phyloP scores from a whole-genome alignment of 208 protist genomes.

The Borovskyia barvae region DNA sequence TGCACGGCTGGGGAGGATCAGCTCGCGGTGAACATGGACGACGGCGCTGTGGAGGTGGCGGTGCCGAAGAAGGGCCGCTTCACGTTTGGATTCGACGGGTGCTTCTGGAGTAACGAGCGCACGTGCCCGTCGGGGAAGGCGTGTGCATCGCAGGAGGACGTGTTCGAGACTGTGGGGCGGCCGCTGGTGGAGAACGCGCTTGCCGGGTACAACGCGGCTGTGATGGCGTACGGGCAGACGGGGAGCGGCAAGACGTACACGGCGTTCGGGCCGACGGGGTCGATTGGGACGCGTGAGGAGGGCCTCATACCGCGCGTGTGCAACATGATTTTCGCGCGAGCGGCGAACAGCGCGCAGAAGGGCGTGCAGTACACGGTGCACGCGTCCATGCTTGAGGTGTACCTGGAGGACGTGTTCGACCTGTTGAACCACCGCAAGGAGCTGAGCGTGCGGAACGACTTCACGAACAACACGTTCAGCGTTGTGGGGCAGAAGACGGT shows the following conservation, averaged over 20 bases:
- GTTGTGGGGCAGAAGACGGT: conserved; percentile 82
- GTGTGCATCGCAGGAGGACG: conserved; percentile 68
- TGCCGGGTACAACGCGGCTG: conserved; percentile 77
- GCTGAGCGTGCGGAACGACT: conserved; percentile 88
- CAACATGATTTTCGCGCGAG: conserved; percentile 80
- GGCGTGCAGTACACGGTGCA: conserved; percentile 59
- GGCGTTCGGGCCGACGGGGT: conserved; percentile 60
- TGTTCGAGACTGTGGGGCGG: conserved; percentile 88
- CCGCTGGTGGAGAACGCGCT: conserved; percentile 90
- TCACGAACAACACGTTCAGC: conserved; percentile 81
- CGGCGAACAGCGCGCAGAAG: conserved; percentile 51
- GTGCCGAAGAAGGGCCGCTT: conserved; percentile 74
- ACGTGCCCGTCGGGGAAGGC: conserved; percentile 38
- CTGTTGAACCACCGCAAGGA: conserved; percentile 85
- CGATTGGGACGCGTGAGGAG: conserved; percentile 56
- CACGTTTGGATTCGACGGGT: conserved; percentile 92
- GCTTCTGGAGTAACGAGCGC: conserved; percentile 89
- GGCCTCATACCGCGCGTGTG: conserved; percentile 83
- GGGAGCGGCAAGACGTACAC: conserved; percentile 88
- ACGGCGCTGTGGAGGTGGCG: conserved; percentile 57
- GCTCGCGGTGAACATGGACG: conserved; percentile 66
- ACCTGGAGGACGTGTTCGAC: conserved; percentile 95
- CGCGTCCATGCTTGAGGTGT: conserved; percentile 94
- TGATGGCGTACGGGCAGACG: conserved; percentile 91
- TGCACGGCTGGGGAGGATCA: conserved; percentile 29